Conservation (phyloP, 768 basidiomycete species). For the Dioszegia hungarica region DNA sequence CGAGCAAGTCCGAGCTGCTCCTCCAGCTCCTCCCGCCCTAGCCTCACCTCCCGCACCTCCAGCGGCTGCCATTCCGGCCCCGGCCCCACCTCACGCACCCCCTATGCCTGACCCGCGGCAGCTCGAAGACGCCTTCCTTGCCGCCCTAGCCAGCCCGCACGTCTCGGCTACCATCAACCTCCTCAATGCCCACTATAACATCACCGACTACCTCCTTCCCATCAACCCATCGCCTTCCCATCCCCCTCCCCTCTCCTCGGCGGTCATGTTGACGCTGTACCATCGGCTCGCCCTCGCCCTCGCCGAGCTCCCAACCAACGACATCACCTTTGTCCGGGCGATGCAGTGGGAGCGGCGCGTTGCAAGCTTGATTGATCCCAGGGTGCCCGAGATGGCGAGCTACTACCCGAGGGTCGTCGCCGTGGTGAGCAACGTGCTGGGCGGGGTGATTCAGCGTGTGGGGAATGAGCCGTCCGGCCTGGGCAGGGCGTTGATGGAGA, state of each 20-base stretch:
- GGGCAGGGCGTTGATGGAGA: background rate
- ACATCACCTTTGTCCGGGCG: slow-evolving; percentile 7
- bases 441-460: slow-evolving; percentile 12
- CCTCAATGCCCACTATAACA: slow-evolving; percentile 15
- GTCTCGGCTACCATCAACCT: slow-evolving; percentile 22
- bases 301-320: slow-evolving; percentile 8
- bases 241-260: slow-evolving; percentile 33
- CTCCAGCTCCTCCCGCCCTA: slow-evolving; percentile 7
- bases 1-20: slow-evolving; percentile 24
- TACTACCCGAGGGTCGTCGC: slow-evolving; percentile 5
- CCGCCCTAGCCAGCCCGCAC: slow-evolving; percentile 21
- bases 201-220: slow-evolving; percentile 31
- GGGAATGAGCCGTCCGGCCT: background rate
- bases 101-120: slow-evolving; percentile 2
- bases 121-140: slow-evolving; percentile 37
- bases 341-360: slow-evolving; percentile 18
- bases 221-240: slow-evolving; percentile 8
- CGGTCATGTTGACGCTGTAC: slow-evolving; percentile 41
- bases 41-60: background rate
- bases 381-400: background rate
- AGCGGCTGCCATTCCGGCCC: background rate
- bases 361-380: slow-evolving; percentile 15
- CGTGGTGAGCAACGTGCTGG: slow-evolving; percentile 12
- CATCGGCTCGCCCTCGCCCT: slow-evolving; percentile 31
- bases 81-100: background rate